Evolutionary conservation across 495 filamentous ascomycete genomes (phyloP).

Genomic region (Xylaria scruposa): DNA sequence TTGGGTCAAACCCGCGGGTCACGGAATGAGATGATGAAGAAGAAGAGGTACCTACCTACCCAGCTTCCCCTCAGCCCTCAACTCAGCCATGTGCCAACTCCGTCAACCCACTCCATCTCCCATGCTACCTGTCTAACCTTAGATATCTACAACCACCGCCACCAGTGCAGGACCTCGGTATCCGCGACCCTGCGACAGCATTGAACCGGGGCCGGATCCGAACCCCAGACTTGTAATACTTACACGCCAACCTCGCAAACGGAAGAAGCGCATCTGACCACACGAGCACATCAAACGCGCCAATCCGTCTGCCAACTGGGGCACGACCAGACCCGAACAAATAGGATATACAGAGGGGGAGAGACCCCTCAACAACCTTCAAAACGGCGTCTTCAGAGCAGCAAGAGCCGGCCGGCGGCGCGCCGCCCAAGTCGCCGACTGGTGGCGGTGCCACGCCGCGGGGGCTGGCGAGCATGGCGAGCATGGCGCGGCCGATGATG

Average conservation of each 20-base stretch:
- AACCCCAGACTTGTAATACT: not conserved
- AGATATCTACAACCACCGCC: not conserved
- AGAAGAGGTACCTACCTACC: slow-evolving; percentile 7
- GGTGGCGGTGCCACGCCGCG: too few relatives aligned
- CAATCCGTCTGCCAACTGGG: not conserved
- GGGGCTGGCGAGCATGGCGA: slow-evolving; percentile 42
- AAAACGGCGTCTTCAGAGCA: slow-evolving; percentile 47
- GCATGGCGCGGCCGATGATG: slow-evolving; percentile 65
- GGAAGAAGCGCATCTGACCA: not conserved
- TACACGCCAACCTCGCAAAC: not conserved
- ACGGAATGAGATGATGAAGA: slow-evolving; percentile 3
- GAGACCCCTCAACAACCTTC: slow-evolving; percentile 44
- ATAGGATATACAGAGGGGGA: slow-evolving; percentile 21
- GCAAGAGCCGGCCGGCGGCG: slow-evolving; percentile 34
- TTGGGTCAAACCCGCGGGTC: not conserved
- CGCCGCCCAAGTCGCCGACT: slow-evolving; percentile 44
- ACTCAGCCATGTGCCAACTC: not conserved
- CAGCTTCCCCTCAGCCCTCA: not conserved
- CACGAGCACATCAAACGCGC: not conserved
- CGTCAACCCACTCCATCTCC: slow-evolving; percentile 7
- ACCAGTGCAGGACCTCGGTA: slow-evolving; percentile 16
- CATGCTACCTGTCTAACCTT: slow-evolving; percentile 10
- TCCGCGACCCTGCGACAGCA: not conserved
- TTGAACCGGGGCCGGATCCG: not conserved
- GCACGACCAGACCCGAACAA: slow-evolving; percentile 22